Base-by-base conservation (phyloP, 768 basidiomycete genomes). In the Suillus tomentosus region DNA sequence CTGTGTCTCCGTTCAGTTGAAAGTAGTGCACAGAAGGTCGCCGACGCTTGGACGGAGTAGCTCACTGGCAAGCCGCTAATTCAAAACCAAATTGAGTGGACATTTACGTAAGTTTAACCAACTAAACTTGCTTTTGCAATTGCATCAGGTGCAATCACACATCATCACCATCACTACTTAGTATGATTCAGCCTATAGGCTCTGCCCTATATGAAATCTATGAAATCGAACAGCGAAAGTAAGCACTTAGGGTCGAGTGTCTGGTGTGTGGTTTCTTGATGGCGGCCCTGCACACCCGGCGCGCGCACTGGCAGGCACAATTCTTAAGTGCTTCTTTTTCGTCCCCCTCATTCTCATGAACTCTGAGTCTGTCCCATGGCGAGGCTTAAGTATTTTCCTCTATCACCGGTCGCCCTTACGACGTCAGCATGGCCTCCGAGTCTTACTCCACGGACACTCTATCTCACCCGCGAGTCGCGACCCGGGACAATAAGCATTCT, bases 1-100 rank as follows among this genome's bases (percentile, higher is more conserved):
- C 36, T 61, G 34, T 34, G 53, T 34, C 24, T 50, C 14, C 42
- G 60, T 36, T 34, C 43, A 40, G 58, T 36, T 60, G 22, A 60
- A 53, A 27, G 24, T 19, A 36, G 31, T 36, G 19, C 19, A 34
- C 51, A 17, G 17, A 31, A 17, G 19, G 10, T 31, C 48, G 24
- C 24, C 10, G 19, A 54, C 53, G 19, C 53, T 36, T 54, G 36
- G 34, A 54, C 19, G 53, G 19, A n/a, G 31, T 13, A 11, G 53
- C 9, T 14, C 14, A 14, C 47, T 47, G 47, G n/a, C 47, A 22
- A 47, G 22, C 3, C 45, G 45, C 11, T 47, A 22, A 19, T 45
- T 40, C 40, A 14, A 40, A 40, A 14, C 5, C 13, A 13, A 22
- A 10, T 19, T 36, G 34, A 14, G 36, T 54, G n/a, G 34, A n/a